Conservation (phyloP, 2,329 filamentous ascomycete genomes). For the Periglandula ipomoeae region DNA sequence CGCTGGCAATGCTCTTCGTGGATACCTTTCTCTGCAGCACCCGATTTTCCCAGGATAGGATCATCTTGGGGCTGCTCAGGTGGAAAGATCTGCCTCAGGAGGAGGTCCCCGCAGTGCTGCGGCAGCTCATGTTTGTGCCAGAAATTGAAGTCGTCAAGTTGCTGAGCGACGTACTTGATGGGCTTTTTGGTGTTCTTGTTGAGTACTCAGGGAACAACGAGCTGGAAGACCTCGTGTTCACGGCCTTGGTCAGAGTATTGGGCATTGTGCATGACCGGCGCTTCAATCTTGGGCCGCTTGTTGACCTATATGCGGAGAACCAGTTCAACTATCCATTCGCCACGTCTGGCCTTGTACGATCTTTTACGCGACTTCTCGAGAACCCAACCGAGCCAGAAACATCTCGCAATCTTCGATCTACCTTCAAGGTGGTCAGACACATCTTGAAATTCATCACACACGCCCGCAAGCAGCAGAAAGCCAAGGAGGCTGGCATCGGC, state of each 20-base stretch:
- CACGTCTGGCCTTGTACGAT: conserved; percentile 77
- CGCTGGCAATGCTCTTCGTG: conserved; percentile 68
- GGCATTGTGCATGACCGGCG: conserved; percentile 90
- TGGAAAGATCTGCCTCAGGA: conserved; percentile 72
- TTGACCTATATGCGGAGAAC: conserved; percentile 82
- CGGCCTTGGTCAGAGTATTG: conserved; percentile 77
- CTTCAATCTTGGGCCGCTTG: conserved; percentile 82
- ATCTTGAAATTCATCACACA: conserved; percentile 93
- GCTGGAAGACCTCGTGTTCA: conserved; percentile 88
- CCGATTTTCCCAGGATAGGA: conserved; percentile 83
- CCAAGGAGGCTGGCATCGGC: conserved; percentile 80
- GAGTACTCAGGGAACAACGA: conserved; percentile 88
- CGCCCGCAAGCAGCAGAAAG: conserved; percentile 74
- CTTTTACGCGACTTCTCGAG: conserved; percentile 73
- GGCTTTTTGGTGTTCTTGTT: conserved; percentile 83
- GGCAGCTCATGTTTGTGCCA: conserved; percentile 82
- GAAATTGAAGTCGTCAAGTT: conserved; percentile 98
- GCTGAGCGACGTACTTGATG: conserved; percentile 78
- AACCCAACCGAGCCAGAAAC: conserved; percentile 76
- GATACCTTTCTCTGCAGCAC: conserved; percentile 92
- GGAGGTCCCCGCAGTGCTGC: conserved; percentile 64
- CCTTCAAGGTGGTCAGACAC: conserved; percentile 90
- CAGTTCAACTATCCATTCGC: conserved; percentile 91
- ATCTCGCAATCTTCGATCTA: conserved; percentile 75
- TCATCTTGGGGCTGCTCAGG: conserved; percentile 71